Evolutionary conservation across 805 yeast genomes (phyloP), one percentile per base, ranked within the genome.

Genomic region (Torulaspora delbrueckii): DNA sequence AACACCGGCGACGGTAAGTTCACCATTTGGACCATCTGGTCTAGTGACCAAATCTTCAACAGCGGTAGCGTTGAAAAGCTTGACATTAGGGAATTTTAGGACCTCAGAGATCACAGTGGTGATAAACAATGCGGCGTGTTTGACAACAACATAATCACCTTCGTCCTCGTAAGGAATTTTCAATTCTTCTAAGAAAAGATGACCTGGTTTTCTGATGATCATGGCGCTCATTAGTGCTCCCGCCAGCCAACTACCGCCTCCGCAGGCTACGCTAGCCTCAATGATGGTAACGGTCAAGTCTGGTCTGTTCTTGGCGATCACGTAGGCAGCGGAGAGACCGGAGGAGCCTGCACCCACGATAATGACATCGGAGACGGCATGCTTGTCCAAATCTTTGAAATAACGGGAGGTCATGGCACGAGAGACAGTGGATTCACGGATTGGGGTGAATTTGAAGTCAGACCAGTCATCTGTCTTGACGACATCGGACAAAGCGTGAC

Each of bases 131-230:
- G 91, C 88, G 8, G 91, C 90, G 62, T 84, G 89, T 66, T 82
- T 84, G 39, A 84, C 88, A 16, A 84, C 89, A 45, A 84, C 85
- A 60, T 79, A 84, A 63, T 82, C 85, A 43, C 89, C 89, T 64
- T 84, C 89, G 54, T 84, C 91, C 54, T 84, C 89, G 63, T 78
- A 84, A 34, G 77, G 81, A 43, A 84, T 69, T 6, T 76, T 81
- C 40, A 84, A 63, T 46, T 81, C 86, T 32, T 78, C 74, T 62
- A 84, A 71, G 67, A 84, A 83, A 50, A 72, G 58, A 50, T 84
- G 80, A n/a, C 89, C 85, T 14, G 89, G 90, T 66, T 84, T 84
- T 67, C 90, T 77, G 75, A 82, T 71, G 43, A 84, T 79, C 89
- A 83, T 83, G 31, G 89, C 88, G 24, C 84, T 78, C 65, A 84